Base-by-base conservation (phyloP, 2,329 filamentous ascomycete species). In the Cladosporium velox region DNA sequence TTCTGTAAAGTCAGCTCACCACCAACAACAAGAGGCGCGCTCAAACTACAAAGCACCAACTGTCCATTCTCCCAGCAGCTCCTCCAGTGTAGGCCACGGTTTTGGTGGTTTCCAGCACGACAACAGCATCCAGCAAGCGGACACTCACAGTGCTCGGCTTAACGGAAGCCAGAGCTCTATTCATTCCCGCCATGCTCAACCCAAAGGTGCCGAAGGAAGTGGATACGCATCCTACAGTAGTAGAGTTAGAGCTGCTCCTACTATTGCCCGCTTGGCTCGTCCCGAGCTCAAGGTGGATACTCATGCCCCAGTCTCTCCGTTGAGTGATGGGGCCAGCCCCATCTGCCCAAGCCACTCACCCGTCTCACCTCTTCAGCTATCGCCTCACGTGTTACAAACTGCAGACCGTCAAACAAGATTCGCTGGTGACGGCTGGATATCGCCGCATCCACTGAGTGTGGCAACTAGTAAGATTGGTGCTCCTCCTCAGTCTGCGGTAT, bases 401-500 rank as follows among this genome's bases (percentile, higher is more conserved):
- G 30, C 21, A 34, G 18, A 55, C 12, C 26, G 44, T 10, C 61
- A 68, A 8, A 73, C 72, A 12, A 66, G 74, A 21, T 76, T 74
- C 44, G 74, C 74, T 5, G 74, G 74, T 49, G 68, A 68, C 57
- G 74, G 74, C 54, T 76, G 74, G 74, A 76, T 76, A 49, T 73
- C 74, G n/a, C 74, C 74, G 10, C 74, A 76, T 38, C 74, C 74
- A 6, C 69, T 76, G 2, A 75, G 74, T 51, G 57, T 66, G 24
- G 67, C 72, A 11, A 59, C 70, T 0, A 67, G 66, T 2, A 66
- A 67, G 6, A 15, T 68, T 2, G 66, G 66, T 8, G 70, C 71
- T 14, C 66, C 70, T 10, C 70, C 70, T 34, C 71, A 73, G 59
- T 71, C 71, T 7, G 68, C 60, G 32, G 71, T 75, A 26, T 52